Conservation (phyloP, 305 asterid species). For the Petunia hybrid region DNA sequence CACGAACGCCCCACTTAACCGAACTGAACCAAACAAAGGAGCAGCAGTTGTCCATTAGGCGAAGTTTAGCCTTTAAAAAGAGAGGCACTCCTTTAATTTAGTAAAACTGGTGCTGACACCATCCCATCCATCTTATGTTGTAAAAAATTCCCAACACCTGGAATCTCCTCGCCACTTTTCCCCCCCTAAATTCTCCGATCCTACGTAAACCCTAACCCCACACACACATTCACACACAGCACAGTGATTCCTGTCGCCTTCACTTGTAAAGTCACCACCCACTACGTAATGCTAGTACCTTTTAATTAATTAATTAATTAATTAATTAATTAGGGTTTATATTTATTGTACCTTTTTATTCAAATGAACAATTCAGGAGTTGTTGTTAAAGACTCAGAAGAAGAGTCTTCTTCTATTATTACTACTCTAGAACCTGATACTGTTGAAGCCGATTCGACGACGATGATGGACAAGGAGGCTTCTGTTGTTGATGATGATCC, state of each 20-base stretch:
- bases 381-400: slow-evolving; percentile 63
- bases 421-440: slow-evolving; percentile 39
- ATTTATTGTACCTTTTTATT: slow-evolving; percentile 42
- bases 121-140: neutral
- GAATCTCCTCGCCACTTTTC: slow-evolving; percentile 41
- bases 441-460: slow-evolving; percentile 36
- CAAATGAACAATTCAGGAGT: slow-evolving; percentile 61
- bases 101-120: neutral
- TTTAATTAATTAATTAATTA: no score
- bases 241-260: slow-evolving; percentile 97
- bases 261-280: slow-evolving; percentile 68
- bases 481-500: slow-evolving; percentile 53
- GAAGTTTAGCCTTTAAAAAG: neutral
- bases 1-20: neutral
- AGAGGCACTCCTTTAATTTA: neutral
- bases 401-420: slow-evolving; percentile 55
- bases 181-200: slow-evolving; percentile 28
- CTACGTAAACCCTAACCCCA: slow-evolving; percentile 62
- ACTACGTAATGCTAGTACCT: neutral
- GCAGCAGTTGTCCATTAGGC: neutral
- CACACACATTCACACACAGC: slow-evolving; percentile 41
- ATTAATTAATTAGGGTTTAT: slow-evolving; percentile 61
- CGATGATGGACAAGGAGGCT: slow-evolving; percentile 45
- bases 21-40: neutral
- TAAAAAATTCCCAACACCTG: slow-evolving; percentile 27